These are phyloP conservation scores for Hericium erinaceus DNA, from an alignment of 768 basidiomycete genomes.

Conservation along the genomic window DNA sequence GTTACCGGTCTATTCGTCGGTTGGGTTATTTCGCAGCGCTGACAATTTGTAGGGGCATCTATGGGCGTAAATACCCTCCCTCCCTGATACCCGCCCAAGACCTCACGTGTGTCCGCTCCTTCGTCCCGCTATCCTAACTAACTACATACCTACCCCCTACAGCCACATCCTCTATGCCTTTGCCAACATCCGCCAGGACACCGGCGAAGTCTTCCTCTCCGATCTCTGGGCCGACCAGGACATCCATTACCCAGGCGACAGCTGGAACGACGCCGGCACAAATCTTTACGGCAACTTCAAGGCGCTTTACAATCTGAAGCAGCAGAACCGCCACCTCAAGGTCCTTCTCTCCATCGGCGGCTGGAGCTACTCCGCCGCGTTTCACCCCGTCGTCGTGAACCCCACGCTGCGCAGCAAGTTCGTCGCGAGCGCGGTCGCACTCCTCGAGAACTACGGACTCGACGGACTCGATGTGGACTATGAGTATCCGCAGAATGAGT, in stretches of 20 bases:
- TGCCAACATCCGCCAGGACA: slow-evolving; percentile 75
- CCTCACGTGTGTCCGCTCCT: slow-evolving; percentile 57
- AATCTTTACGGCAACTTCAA: slow-evolving; percentile 97
- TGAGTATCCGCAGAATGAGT: slow-evolving; percentile 78
- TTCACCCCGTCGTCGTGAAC: slow-evolving; percentile 73
- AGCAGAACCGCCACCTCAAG: slow-evolving; percentile 71
- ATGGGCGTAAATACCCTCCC: slow-evolving; percentile 87
- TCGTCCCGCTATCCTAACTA: neutral
- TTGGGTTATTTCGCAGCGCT: slow-evolving; percentile 1
- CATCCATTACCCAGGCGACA: slow-evolving; percentile 92
- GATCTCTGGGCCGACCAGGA: slow-evolving; percentile 95
- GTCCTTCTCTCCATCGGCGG: slow-evolving; percentile 87
- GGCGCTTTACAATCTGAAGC: slow-evolving; percentile 86
- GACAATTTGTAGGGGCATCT: slow-evolving; percentile 67
- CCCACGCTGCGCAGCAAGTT: slow-evolving; percentile 60
- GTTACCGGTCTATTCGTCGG: neutral
- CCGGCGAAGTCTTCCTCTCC: slow-evolving; percentile 81
- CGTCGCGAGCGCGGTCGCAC: slow-evolving; percentile 65
- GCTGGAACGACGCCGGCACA: slow-evolving; percentile 84
- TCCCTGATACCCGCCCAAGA: slow-evolving; percentile 73
- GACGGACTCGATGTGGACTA: slow-evolving; percentile 92
- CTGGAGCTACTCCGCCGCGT: slow-evolving; percentile 86
- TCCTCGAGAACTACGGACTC: slow-evolving; percentile 86
- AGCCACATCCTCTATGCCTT: slow-evolving; percentile 92
- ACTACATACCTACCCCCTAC: slow-evolving; percentile 3